phyloP scores from a whole-genome alignment of 2,329 filamentous ascomycete genomes.

The Seiridium unicorne region DNA sequence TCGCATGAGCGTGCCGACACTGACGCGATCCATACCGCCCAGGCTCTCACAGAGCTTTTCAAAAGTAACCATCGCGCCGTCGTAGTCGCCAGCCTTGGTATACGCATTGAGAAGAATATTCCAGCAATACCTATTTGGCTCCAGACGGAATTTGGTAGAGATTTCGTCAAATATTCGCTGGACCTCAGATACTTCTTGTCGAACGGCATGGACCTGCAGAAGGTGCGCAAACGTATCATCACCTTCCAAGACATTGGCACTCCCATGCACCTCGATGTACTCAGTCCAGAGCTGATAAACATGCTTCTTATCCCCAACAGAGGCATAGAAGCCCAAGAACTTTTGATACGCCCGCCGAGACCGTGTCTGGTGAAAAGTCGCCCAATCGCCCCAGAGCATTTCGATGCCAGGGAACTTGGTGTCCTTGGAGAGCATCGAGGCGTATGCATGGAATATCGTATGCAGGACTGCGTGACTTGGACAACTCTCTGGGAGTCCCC shows the following conservation, averaged over 20 bases:
- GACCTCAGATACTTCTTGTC: constrained; percentile 62
- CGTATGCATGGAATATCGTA: constrained; percentile 37
- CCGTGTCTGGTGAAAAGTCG: constrained; percentile 35
- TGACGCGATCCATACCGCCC: constrained; percentile 57
- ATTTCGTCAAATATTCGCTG: constrained; percentile 64
- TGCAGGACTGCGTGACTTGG: constrained; percentile 39
- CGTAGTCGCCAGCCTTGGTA: constrained; percentile 62
- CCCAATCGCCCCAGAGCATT: constrained; percentile 48
- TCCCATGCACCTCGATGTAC: constrained; percentile 32
- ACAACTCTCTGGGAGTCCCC: constrained; percentile 35
- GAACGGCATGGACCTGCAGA: constrained; percentile 69
- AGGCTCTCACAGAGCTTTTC: constrained; percentile 48
- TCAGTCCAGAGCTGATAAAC: constrained; percentile 45
- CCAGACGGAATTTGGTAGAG: constrained; percentile 48
- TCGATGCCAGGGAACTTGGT: constrained; percentile 40
- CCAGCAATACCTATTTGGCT: constrained; percentile 63
- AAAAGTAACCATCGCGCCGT: constrained; percentile 65
- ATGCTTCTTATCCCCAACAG: constrained; percentile 42
- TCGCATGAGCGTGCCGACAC: constrained; percentile 72
- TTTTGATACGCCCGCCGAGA: constrained; percentile 45
- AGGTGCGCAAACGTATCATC: constrained; percentile 52
- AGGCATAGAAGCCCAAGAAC: constrained; percentile 48
- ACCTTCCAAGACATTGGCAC: constrained; percentile 28
- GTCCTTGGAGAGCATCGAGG: constrained; percentile 30
- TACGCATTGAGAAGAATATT: constrained; percentile 76